Percentiles rank a stretch among this genome's conserved stretches.
Conservation (phyloP, 192 early-diverging fungal genomes). For the Borealophlyctis nickersoniae region DNA sequence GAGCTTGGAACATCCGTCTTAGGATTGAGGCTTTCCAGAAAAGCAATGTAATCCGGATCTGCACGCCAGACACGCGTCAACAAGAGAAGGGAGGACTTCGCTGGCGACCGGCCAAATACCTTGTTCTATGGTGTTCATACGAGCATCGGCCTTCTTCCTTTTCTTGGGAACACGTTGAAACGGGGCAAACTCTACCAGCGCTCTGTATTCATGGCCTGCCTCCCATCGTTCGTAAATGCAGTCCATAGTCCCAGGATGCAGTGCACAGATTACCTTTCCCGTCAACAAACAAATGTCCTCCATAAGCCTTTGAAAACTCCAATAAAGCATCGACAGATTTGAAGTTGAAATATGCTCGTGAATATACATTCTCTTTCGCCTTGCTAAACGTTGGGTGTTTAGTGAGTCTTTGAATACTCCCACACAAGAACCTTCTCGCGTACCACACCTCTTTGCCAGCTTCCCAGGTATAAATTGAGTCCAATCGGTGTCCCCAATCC, state of each 20-base stretch:
- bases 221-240: constrained; percentile 15
- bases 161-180: constrained; percentile 72
- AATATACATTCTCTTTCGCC: constrained; percentile 67
- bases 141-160: constrained; percentile 58
- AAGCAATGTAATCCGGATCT: constrained; percentile 76
- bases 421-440: background rate
- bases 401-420: background rate
- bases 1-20: constrained; percentile 1
- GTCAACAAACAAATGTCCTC: constrained; percentile 77
- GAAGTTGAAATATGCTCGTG: constrained; percentile 76
- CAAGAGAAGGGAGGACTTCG: background rate
- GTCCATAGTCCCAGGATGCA: background rate
- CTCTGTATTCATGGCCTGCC: constrained; percentile 65
- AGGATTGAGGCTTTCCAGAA: constrained; percentile 65
- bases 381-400: constrained; percentile 43
- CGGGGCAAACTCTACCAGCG: constrained; percentile 77
- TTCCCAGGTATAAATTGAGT: constrained; percentile 65
- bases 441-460: constrained; percentile 65
- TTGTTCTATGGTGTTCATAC: constrained; percentile 73
- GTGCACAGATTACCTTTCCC: constrained; percentile 33
- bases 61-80: background rate
- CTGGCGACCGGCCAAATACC: too few species aligned
- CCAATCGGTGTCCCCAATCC: constrained; percentile 50
- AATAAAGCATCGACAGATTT: constrained; percentile 61
- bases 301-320: constrained; percentile 71